Conservation (phyloP, 331 rosid genomes). For the Quercus phellos region DNA sequence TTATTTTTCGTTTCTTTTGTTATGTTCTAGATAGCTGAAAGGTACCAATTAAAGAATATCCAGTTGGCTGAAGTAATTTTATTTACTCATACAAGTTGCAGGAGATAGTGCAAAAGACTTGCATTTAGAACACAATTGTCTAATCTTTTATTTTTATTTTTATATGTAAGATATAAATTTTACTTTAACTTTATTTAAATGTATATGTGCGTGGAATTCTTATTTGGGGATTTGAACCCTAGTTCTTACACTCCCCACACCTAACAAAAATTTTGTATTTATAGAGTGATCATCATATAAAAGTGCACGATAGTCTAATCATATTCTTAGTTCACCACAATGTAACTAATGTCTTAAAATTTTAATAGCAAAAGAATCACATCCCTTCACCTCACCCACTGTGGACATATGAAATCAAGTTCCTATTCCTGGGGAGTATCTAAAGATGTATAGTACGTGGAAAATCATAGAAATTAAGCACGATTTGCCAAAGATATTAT, state of each 20-base stretch:
- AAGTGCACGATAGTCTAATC: too few species aligned
- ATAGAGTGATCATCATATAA: fast-evolving
- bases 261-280: too few species aligned
- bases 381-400: neutral
- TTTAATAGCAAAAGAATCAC: neutral
- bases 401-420: too few species aligned
- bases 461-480: neutral
- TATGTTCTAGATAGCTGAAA: neutral
- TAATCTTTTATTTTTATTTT: too few species aligned
- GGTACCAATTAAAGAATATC: neutral
- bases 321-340: neutral
- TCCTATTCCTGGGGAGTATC: conserved; percentile 7
- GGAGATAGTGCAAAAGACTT: neutral
- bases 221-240: too few species aligned
- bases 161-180: fast-evolving
- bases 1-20: neutral
- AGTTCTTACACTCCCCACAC: fast-evolving
- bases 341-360: neutral
- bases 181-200: too few species aligned
- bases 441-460: neutral
- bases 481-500: neutral
- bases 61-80: neutral
- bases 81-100: neutral
- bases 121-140: neutral
- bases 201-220: fast-evolving